Evolutionary conservation across 2,329 filamentous ascomycete genomes (phyloP), one percentile per base, ranked within the genome.

Genomic region (Aspergillus carbonarius): DNA sequence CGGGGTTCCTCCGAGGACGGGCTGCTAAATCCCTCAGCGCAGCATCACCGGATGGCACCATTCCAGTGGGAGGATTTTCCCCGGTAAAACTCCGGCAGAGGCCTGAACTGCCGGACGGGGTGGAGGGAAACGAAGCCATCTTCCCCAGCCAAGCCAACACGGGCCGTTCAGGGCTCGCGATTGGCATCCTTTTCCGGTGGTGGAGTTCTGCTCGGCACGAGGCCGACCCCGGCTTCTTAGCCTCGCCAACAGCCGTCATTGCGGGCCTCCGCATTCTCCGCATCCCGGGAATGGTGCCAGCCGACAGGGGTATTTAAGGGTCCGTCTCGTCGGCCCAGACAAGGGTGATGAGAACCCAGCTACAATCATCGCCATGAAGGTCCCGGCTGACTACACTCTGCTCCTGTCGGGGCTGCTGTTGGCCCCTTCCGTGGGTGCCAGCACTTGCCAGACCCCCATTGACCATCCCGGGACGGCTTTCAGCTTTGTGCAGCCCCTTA

Each of bases 401-500:
- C 34, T 52, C 6, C 20, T 52, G 1, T 52, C 49, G 2, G 34
- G 34, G 18, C 20, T 39, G 20, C 34, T 52, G 49, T 15, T 52
- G 49, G 32, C 32, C 17, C 49, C 49, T 5, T 34, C 48, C 3
- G 49, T 40, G 18, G 18, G 32, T 30, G 49, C 34, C 18, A 52
- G 34, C 34, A 52, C 49, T 52, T 52, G 49, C 9, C 32, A 52
- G 49, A 12, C 12, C 12, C 34, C 34, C 15, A 40, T 52, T 13
- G 20, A 52, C 9, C 49, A 52, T 40, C 4, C 23, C 9, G 49
- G 49, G 13, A n/a, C 37, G 49, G 32, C 49, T 4, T 64, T 62
- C 39, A 62, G 60, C 50, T 61, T 63, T 60, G 63, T 66, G 8
- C 64, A 66, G 44, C 62, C 63, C 1, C 46, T 47, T 3, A 61